Evolutionary conservation across 306 rosid genomes (phyloP).

Genomic region (Cicer chorassanicum): DNA sequence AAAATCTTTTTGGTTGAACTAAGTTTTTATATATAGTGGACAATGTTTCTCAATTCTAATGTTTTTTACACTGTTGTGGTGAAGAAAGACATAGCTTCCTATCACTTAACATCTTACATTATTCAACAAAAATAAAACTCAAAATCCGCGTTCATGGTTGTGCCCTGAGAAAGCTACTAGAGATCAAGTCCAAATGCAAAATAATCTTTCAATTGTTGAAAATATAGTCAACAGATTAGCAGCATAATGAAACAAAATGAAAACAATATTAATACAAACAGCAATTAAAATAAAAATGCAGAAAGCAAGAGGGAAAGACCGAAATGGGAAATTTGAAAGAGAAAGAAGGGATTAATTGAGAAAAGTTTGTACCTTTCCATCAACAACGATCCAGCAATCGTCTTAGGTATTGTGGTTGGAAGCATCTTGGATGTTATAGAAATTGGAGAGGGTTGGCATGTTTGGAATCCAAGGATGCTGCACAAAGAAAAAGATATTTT

Average conservation of each 20-base stretch:
- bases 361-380: constrained; percentile 76
- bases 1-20: neutral
- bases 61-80: neutral
- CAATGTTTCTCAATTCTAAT: neutral
- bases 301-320: neutral
- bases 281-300: neutral
- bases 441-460: too few relatives aligned
- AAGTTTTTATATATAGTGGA: neutral
- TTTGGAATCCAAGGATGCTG: too few relatives aligned
- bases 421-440: too few relatives aligned
- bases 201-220: neutral
- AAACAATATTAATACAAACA: neutral
- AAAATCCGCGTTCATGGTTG: neutral
- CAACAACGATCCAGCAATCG: constrained; percentile 81
- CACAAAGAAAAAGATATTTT: too few relatives aligned
- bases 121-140: neutral
- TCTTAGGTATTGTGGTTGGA: too few relatives aligned
- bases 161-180: too few relatives aligned
- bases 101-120: too few relatives aligned
- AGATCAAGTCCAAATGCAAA: too few relatives aligned
- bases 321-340: constrained; percentile 21
- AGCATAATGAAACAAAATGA: neutral
- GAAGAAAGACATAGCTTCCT: neutral
- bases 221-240: neutral
- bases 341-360: neutral